Conservation (phyloP, 2,329 filamentous ascomycete species). For the Sporothrix globosa region DNA sequence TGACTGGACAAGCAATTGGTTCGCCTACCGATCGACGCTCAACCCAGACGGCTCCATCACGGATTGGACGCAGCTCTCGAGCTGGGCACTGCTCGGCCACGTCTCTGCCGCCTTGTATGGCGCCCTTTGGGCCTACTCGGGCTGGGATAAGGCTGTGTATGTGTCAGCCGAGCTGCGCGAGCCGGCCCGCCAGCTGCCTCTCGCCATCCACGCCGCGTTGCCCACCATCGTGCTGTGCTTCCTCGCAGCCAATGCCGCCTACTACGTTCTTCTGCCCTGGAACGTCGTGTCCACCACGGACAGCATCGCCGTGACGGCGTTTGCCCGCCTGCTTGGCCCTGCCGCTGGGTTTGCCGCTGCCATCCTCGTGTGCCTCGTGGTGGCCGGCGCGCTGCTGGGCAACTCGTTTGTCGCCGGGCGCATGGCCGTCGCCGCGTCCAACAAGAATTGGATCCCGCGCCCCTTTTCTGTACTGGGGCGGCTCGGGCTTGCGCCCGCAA, state of each 20-base stretch:
- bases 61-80: slow-evolving; percentile 53
- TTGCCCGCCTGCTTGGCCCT: slow-evolving; percentile 57
- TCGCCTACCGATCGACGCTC: slow-evolving; percentile 53
- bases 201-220: slow-evolving; percentile 64
- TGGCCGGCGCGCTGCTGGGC: slow-evolving; percentile 63
- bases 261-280: slow-evolving; percentile 67
- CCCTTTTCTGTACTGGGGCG: slow-evolving; percentile 51
- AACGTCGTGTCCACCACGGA: slow-evolving; percentile 60
- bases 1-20: slow-evolving; percentile 62
- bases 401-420: slow-evolving; percentile 66
- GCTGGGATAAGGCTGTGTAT: slow-evolving; percentile 68
- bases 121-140: slow-evolving; percentile 66
- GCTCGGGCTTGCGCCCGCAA: slow-evolving; percentile 42
- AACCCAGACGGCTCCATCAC: slow-evolving; percentile 55
- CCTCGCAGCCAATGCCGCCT: slow-evolving; percentile 62
- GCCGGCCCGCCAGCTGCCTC: slow-evolving; percentile 59
- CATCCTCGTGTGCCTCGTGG: slow-evolving; percentile 61
- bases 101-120: slow-evolving; percentile 64
- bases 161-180: slow-evolving; percentile 57
- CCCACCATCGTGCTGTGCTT: slow-evolving; percentile 64
- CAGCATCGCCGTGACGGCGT: slow-evolving; percentile 65
- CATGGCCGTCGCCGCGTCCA: slow-evolving; percentile 63
- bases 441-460: slow-evolving; percentile 55
- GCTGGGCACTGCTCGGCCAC: slow-evolving; percentile 64
- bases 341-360: slow-evolving; percentile 59